Percentiles rank a stretch among this genome's conserved stretches.
Evolutionary conservation across 2,329 filamentous ascomycete genomes (phyloP).

Genomic region (Epichloe baconii): DNA sequence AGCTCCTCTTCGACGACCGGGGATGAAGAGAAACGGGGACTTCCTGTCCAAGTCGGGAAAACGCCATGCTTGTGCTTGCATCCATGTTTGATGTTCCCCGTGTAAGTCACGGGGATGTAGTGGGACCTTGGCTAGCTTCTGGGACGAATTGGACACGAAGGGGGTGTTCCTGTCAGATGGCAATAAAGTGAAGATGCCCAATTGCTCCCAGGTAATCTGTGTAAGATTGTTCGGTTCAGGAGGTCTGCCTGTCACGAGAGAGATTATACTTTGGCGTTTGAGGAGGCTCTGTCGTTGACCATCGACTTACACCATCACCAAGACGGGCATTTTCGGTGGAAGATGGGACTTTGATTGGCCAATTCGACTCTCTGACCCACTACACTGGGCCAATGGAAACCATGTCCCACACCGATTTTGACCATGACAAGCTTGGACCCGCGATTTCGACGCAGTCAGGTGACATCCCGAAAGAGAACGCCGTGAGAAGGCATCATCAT

Average conservation of each 20-base stretch:
- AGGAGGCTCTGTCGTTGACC: constrained; percentile 21
- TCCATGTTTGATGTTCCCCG: constrained; percentile 25
- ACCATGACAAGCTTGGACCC: constrained; percentile 5
- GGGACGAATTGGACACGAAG: constrained; percentile 24
- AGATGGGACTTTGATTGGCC: constrained; percentile 18
- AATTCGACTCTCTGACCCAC: constrained; percentile 8
- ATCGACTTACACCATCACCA: constrained; percentile 26
- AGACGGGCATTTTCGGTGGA: constrained; percentile 19
- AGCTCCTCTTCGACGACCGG: constrained; percentile 20
- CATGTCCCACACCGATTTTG: constrained; percentile 20
- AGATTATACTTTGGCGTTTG: constrained; percentile 26
- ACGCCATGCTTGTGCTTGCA: constrained; percentile 20
- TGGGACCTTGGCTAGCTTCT: constrained; percentile 26
- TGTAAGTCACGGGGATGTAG: constrained; percentile 29
- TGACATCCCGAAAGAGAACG: constrained; percentile 8
- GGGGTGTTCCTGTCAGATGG: constrained; percentile 19
- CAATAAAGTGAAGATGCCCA: constrained; percentile 28
- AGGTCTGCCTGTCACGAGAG: constrained; percentile 24
- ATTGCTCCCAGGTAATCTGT: constrained; percentile 24
- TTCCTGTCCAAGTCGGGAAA: constrained; percentile 22
- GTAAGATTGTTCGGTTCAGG: constrained; percentile 25
- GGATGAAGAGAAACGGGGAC: constrained; percentile 23
- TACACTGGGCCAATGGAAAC: constrained; percentile 16
- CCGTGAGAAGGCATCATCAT: not conserved
- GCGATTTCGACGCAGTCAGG: constrained; percentile 9